These are phyloP conservation scores for Porcisia deanei DNA, from an alignment of 208 protist species.

Conservation along the genomic window DNA sequence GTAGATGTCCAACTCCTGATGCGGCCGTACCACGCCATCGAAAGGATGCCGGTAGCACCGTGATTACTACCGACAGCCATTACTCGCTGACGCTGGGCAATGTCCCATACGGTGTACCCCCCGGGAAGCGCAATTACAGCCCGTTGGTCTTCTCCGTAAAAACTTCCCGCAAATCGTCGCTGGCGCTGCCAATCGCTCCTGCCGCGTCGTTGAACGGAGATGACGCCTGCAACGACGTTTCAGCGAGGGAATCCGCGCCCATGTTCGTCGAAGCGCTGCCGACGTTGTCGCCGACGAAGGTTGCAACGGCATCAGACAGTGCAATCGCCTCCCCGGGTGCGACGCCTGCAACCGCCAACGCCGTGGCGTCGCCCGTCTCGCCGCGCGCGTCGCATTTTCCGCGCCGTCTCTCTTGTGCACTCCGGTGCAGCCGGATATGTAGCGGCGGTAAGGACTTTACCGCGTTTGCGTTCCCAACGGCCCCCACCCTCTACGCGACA, in stretches of 20 bases:
- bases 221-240: background rate
- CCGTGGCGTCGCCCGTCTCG: background rate
- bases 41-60: background rate
- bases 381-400: background rate
- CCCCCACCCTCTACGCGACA: slow-evolving; percentile 5
- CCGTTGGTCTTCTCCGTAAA: background rate
- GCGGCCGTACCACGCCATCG: background rate
- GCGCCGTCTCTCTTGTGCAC: slow-evolving; percentile 2
- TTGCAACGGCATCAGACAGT: background rate
- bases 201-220: background rate
- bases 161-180: background rate
- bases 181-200: background rate
- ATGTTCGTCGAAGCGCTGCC: background rate
- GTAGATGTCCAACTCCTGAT: background rate
- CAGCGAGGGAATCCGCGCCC: background rate
- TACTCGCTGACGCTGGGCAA: background rate
- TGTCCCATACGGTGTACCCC: background rate
- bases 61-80: background rate
- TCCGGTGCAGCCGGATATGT: background rate
- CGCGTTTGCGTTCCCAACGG: too few relatives aligned
- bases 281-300: background rate
- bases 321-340: background rate
- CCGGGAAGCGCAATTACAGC: background rate
- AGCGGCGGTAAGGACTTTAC: background rate
- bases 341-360: background rate